These are phyloP conservation scores for Moesziomyces aphidis DNA, from an alignment of 1,284 basidiomycete species.

Conservation along the genomic window DNA sequence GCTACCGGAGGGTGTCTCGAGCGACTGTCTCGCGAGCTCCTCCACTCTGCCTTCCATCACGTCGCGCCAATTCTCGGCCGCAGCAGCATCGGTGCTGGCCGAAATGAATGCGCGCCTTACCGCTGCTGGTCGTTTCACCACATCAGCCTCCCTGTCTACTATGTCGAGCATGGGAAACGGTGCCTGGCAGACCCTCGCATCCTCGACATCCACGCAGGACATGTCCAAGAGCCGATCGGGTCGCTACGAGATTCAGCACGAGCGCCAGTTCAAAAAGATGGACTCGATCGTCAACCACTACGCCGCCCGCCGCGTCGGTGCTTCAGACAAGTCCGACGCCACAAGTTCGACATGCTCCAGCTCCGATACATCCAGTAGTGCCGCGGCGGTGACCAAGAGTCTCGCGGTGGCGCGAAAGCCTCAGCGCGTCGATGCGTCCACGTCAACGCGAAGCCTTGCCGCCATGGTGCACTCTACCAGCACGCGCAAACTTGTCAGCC, in stretches of 20 bases:
- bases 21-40: constrained; percentile 26
- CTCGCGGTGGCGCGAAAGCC: constrained; percentile 9
- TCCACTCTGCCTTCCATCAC: constrained; percentile 44
- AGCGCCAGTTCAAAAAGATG: constrained; percentile 52
- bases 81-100: constrained; percentile 47
- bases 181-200: constrained; percentile 21
- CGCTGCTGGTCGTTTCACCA: constrained; percentile 37
- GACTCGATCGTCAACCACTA: constrained; percentile 57
- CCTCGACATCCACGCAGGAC: constrained; percentile 26
- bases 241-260: constrained; percentile 50
- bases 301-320: constrained; percentile 41
- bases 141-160: constrained; percentile 25
- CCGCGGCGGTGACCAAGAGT: constrained; percentile 9
- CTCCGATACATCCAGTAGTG: constrained; percentile 1
- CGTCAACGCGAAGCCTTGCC: constrained; percentile 33
- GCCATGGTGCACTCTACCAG: constrained; percentile 26
- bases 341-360: constrained; percentile 1
- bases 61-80: constrained; percentile 41
- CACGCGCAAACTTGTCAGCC: constrained; percentile 10
- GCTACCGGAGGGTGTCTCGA: constrained; percentile 24
- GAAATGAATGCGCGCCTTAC: constrained; percentile 55
- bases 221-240: constrained; percentile 35
- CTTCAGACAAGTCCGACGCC: constrained; percentile 1
- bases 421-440: constrained; percentile 30
- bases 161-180: constrained; percentile 35